Evolutionary conservation across 139 green algal species (phyloP), one percentile per base, ranked within the genome.

Genomic region (Coelastrella sp.): DNA sequence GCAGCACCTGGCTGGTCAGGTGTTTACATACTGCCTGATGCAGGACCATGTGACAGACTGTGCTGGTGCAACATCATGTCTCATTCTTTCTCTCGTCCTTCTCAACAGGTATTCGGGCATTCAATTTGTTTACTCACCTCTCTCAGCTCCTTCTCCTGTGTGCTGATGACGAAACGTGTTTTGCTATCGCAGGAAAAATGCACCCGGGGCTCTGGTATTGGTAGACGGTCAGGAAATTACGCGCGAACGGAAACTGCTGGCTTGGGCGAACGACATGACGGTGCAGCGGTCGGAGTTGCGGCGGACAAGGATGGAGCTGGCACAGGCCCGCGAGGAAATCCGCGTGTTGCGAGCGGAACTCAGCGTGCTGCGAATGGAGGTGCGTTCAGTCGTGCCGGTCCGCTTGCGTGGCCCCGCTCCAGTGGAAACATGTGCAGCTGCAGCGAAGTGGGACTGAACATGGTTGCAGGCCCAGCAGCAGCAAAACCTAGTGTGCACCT

Each of bases 271-370:
- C 25, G 88, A 91, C 58, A 78, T 84, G 68, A 75, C 25, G 10
- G n/a, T 75, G 25, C 68, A 83, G 56, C 66, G 80, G n/a, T 17
- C 10, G 11, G 88, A 91, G 81, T 35, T 91, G 81, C 65, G 78
- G 57, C 76, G 66, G n/a, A 84, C 88, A 6, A 57, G 80, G 11
- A 83, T 87, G 76, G 88, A 91, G 72, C 81, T 91, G 58, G 88
- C 88, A 22, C 80, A 91, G 78, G 87, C 87, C 4, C 78, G 87
- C 17, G 78, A 87, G 76, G 87, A 91, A 78, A 91, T 91, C 22
- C 63, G 87, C 6, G 79, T 81, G 8, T 78, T 91, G 78, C 63
- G 87, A 6, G 87, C 87, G 0, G 87, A 91, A 65, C 78, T 91
- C 22, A 86, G 87, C 20, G 87, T 91, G 27, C 61, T 82, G 17